Percentiles rank a stretch among this genome's conserved stretches.
Evolutionary conservation across 1,284 basidiomycete species (phyloP).

Genomic region (Peniophora sp.): DNA sequence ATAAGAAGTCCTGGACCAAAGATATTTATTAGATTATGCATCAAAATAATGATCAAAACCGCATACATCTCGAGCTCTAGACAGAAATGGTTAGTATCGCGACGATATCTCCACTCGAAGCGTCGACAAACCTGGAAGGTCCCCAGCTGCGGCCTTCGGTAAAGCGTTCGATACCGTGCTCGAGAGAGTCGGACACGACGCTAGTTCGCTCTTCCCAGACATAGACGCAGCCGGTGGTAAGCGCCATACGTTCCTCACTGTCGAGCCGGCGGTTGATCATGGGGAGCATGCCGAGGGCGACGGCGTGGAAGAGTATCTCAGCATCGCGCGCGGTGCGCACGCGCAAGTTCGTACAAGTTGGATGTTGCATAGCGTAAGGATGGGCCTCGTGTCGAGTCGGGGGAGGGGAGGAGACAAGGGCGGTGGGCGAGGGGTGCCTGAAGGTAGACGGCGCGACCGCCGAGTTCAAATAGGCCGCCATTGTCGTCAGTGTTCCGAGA

Average conservation of each 20-base stretch:
- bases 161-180: constrained; percentile 34
- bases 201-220: constrained; percentile 37
- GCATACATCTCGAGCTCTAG: constrained; percentile 27
- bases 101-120: neutral
- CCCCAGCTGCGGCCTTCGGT: constrained; percentile 31
- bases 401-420: constrained; percentile 2
- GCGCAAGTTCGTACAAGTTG: constrained; percentile 21
- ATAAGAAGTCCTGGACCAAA: constrained; percentile 24
- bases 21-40: neutral
- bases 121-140: constrained; percentile 14
- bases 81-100: constrained; percentile 14
- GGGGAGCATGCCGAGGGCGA: constrained; percentile 20
- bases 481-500: constrained; percentile 3
- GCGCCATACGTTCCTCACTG: constrained; percentile 32
- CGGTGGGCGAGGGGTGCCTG: neutral
- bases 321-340: constrained; percentile 25
- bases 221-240: constrained; percentile 34
- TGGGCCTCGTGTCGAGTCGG: constrained; percentile 4
- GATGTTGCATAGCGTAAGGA: constrained; percentile 18
- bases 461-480: neutral
- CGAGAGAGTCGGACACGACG: constrained; percentile 28
- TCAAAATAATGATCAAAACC: constrained; percentile 3
- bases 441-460: neutral
- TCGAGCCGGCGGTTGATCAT: constrained; percentile 35
- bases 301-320: constrained; percentile 28